Evolutionary conservation across 2,329 filamentous ascomycete species (phyloP).

Genomic region (Fusarium circinatum): DNA sequence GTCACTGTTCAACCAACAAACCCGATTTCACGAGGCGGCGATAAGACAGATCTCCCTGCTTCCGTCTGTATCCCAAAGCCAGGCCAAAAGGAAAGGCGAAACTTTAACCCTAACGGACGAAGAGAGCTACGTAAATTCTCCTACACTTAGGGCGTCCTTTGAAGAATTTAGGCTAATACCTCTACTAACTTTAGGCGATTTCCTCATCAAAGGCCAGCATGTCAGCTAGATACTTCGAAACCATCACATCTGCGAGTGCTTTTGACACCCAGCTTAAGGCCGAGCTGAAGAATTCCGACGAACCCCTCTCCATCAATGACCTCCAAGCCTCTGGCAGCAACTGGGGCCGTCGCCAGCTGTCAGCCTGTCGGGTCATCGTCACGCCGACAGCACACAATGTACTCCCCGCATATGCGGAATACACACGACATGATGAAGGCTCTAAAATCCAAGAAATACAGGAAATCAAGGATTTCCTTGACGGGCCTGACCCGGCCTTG

Average conservation of each 20-base stretch:
- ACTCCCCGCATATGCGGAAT: fast-evolving
- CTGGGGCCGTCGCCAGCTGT: not conserved
- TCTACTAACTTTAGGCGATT: fast-evolving
- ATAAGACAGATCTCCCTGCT: too few species aligned
- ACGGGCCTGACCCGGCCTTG: fast-evolving
- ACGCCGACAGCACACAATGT: not conserved
- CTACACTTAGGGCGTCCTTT: not conserved
- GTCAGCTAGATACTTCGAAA: not conserved
- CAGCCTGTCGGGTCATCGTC: not conserved
- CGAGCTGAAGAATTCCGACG: not conserved
- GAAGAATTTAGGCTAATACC: not conserved
- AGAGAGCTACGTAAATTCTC: fast-evolving
- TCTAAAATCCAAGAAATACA: fast-evolving
- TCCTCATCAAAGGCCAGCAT: not conserved
- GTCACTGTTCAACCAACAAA: too few species aligned
- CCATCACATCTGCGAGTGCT: fast-evolving
- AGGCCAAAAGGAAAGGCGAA: too few species aligned
- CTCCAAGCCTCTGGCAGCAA: not conserved
- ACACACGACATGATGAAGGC: too few species aligned
- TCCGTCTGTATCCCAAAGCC: too few species aligned
- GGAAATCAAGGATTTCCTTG: not conserved
- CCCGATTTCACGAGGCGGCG: too few species aligned
- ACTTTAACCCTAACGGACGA: not conserved
- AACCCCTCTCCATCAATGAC: fast-evolving
- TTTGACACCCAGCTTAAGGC: not conserved